Evolutionary conservation across 2,329 filamentous ascomycete species (phyloP).

Genomic region (Claviceps sorghi): DNA sequence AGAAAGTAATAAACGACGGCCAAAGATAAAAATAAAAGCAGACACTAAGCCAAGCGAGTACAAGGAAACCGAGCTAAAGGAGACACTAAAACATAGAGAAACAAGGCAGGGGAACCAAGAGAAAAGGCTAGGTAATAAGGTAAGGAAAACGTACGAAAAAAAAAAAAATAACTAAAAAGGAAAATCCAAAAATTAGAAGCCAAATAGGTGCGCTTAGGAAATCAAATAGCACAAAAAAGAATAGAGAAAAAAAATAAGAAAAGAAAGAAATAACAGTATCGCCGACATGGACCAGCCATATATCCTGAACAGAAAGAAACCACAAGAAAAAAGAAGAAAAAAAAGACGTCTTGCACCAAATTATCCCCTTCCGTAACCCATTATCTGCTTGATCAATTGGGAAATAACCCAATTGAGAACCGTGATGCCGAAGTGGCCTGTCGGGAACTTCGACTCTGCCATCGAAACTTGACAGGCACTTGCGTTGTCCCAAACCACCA

Average conservation of each 20-base stretch:
- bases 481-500: slow-evolving; percentile 23
- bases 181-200: background rate
- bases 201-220: background rate
- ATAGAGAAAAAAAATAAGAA: background rate
- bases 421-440: slow-evolving; percentile 7
- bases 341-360: slow-evolving; percentile 7
- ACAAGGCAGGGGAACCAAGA: background rate
- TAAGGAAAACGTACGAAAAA: background rate
- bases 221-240: background rate
- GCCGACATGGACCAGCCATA: slow-evolving; percentile 39
- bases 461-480: slow-evolving; percentile 15
- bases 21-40: background rate
- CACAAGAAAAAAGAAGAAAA: background rate
- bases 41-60: background rate
- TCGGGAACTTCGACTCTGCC: slow-evolving; percentile 7
- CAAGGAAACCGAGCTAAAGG: background rate
- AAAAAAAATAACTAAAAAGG: background rate
- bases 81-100: background rate
- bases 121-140: background rate
- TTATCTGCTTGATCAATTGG: slow-evolving; percentile 9
- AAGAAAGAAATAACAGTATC: slow-evolving; percentile 12
- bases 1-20: background rate
- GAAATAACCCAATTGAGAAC: slow-evolving; percentile 12
- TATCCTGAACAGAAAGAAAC: slow-evolving; percentile 13
- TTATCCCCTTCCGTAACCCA: slow-evolving; percentile 15